Percentiles rank a stretch among this genome's conserved stretches.
These are phyloP conservation scores for Solanum chiquidenum DNA, from an alignment of 257 asterid species.

Conservation along the genomic window DNA sequence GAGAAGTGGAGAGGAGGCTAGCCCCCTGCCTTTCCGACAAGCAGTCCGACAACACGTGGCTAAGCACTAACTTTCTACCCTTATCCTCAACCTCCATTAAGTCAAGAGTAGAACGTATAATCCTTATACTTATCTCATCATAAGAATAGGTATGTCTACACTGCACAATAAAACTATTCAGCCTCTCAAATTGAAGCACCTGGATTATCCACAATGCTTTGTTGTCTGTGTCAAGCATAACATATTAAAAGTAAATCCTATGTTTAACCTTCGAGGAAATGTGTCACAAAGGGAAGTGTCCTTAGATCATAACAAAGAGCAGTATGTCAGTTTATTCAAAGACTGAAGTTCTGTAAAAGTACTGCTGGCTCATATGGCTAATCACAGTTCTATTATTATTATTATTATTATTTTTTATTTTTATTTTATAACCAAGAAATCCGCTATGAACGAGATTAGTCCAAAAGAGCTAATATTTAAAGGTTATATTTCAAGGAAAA, in stretches of 20 bases:
- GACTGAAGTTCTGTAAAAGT: not conserved
- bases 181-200: not conserved
- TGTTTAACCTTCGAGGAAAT: not conserved
- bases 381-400: not conserved
- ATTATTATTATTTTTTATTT: too few relatives aligned
- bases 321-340: not conserved
- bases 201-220: not conserved
- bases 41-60: not conserved
- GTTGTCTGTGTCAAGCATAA: not conserved
- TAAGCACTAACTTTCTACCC: not conserved
- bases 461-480: not conserved
- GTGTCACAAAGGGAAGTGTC: not conserved
- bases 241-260: not conserved
- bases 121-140: not conserved
- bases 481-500: not conserved
- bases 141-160: not conserved
- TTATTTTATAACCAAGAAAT: too few relatives aligned
- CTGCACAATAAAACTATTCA: not conserved
- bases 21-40: not conserved
- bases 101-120: not conserved
- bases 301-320: not conserved
- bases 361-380: not conserved
- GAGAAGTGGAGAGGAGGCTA: not conserved
- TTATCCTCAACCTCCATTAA: not conserved
- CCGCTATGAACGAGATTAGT: not conserved